A percentile compares a stretch with the other conserved stretches of the same genome.
Evolutionary conservation across 208 protist species (phyloP).

Genomic region (Acanthamoeba royreba): DNA sequence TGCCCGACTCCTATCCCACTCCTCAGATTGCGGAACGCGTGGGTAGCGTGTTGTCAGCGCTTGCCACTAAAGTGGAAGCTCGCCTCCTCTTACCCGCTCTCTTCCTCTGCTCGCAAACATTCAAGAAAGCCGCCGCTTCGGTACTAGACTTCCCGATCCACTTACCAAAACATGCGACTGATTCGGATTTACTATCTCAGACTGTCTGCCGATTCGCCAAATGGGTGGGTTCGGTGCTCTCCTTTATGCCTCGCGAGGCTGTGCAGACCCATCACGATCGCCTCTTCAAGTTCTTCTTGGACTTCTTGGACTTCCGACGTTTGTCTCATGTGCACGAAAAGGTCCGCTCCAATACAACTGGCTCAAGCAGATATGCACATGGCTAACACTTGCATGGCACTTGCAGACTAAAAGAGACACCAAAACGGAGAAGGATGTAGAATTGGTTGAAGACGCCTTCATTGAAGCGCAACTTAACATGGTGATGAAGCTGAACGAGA

Average conservation of each 20-base stretch:
- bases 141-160: not conserved
- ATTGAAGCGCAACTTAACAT: conserved; percentile 60
- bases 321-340: not conserved
- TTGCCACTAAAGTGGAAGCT: conserved; percentile 34
- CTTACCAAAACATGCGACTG: too few species aligned
- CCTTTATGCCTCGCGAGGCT: not conserved
- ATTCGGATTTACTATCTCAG: not conserved
- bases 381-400: not conserved
- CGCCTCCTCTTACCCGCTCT: not conserved
- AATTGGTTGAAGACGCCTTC: conserved; percentile 54
- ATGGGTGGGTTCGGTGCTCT: conserved; percentile 1
- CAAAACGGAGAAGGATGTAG: not conserved
- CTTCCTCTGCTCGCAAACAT: not conserved
- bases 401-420: not conserved
- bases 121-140: not conserved
- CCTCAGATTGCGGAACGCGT: not conserved
- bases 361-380: not conserved
- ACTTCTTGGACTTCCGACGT: conserved; percentile 13
- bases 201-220: not conserved
- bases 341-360: not conserved
- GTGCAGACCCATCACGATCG: not conserved
- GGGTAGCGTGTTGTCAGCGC: not conserved
- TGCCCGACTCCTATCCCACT: not conserved
- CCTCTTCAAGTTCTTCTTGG: conserved; percentile 50
- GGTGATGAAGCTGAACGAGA: conserved; percentile 73